Percentiles rank a stretch among this genome's conserved stretches.
phyloP scores from a whole-genome alignment of 1,284 basidiomycete species.

The Malassezia caprae region DNA sequence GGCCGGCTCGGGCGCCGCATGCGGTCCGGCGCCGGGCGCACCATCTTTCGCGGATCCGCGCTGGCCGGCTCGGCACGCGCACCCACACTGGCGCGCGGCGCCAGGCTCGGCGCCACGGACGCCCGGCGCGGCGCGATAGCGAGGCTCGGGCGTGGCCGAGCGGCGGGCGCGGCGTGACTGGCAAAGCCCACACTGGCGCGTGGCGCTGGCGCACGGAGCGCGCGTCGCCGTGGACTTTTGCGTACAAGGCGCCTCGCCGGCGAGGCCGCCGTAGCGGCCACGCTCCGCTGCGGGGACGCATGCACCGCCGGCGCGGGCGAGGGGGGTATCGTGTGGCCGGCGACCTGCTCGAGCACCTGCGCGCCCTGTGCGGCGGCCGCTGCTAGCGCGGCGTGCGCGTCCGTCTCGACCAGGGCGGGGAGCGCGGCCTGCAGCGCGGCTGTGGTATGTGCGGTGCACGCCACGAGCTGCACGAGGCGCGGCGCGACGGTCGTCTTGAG shows the following conservation, averaged over 20 bases:
- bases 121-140: neutral
- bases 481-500: neutral
- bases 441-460: neutral
- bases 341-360: neutral
- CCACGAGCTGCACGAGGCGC: conserved; percentile 2
- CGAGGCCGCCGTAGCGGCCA: neutral
- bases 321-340: neutral
- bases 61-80: no score
- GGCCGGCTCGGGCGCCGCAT: no score
- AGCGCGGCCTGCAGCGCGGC: neutral
- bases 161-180: neutral
- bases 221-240: conserved; percentile 6
- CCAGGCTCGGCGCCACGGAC: no score
- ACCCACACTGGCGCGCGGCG: neutral
- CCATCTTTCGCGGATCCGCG: neutral
- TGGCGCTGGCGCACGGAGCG: neutral
- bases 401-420: neutral
- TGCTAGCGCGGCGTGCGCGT: neutral
- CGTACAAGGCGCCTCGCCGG: neutral
- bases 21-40: neutral
- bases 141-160: neutral
- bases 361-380: neutral
- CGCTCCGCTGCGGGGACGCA: conserved; percentile 3
- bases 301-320: neutral
- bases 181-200: neutral